phyloP scores from a whole-genome alignment of 495 filamentous ascomycete genomes.

The Articulospora tetracladia region DNA sequence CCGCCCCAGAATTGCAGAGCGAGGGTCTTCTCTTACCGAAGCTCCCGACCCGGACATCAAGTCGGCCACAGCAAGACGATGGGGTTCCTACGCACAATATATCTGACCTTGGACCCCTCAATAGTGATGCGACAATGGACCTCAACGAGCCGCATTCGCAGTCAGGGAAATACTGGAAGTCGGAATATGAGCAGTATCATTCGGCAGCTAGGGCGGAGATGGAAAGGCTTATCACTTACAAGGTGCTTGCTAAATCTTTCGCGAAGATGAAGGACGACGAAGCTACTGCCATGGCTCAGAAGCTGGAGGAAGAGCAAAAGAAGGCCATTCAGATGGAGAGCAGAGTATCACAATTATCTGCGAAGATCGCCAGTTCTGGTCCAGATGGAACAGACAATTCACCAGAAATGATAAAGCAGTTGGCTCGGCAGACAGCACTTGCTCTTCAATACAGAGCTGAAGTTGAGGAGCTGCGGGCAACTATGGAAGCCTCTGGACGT shows the following conservation, averaged over 20 bases:
- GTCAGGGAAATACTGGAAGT: slow-evolving; percentile 93
- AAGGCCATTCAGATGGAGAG: slow-evolving; percentile 40
- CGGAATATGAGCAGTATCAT: slow-evolving; percentile 79
- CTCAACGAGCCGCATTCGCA: slow-evolving; percentile 75
- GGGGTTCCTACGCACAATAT: slow-evolving; percentile 12
- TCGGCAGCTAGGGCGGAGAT: slow-evolving; percentile 74
- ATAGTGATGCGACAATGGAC: slow-evolving; percentile 67
- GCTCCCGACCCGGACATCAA: neutral
- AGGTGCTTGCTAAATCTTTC: slow-evolving; percentile 80
- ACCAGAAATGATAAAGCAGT: slow-evolving; percentile 46
- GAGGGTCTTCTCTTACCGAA: neutral
- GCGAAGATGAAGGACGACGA: slow-evolving; percentile 87
- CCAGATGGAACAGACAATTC: slow-evolving; percentile 39
- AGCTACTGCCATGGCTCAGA: slow-evolving; percentile 65
- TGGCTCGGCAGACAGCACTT: slow-evolving; percentile 64
- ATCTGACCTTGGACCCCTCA: neutral
- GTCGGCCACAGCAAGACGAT: slow-evolving; percentile 22
- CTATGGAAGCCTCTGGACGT: slow-evolving; percentile 34
- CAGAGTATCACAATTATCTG: slow-evolving; percentile 57
- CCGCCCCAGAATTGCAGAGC: neutral
- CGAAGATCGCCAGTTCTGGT: slow-evolving; percentile 40
- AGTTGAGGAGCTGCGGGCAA: slow-evolving; percentile 54
- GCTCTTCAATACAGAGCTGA: slow-evolving; percentile 64
- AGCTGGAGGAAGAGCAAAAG: slow-evolving; percentile 44
- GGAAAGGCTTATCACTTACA: slow-evolving; percentile 73